Conservation (phyloP, 106 monocot species). For the Platanthera zijinensis region DNA sequence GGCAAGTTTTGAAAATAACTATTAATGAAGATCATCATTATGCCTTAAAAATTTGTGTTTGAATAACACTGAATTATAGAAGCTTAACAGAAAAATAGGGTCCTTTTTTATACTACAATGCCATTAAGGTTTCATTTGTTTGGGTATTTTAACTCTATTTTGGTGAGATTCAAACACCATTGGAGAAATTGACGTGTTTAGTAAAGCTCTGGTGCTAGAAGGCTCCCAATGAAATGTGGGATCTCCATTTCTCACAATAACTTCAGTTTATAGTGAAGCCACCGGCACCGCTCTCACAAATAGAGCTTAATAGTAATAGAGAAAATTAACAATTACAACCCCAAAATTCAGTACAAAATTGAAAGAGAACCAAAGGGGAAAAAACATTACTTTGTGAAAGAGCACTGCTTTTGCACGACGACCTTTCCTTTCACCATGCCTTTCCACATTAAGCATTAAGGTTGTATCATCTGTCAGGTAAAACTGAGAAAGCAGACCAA, state of each 20-base stretch:
- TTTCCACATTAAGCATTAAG: constrained; percentile 55
- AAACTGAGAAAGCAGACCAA: constrained; percentile 63
- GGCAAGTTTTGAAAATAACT: not conserved
- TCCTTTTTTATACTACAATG: no score
- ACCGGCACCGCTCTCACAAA: no score
- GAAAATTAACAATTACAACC: not conserved
- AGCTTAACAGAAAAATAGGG: no score
- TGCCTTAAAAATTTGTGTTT: not conserved
- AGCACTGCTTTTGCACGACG: constrained; percentile 47
- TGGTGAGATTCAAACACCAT: no score
- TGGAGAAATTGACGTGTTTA: no score
- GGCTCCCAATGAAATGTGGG: no score
- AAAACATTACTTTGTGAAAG: constrained; percentile 34
- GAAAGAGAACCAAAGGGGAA: not conserved
- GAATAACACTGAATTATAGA: no score
- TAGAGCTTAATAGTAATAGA: not conserved
- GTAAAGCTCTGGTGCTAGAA: no score
- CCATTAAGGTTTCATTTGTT: no score
- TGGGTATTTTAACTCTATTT: no score
- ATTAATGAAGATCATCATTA: not conserved
- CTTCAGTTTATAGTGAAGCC: no score
- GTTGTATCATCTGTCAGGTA: constrained; percentile 50
- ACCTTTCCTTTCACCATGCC: constrained; percentile 43
- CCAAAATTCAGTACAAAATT: not conserved
- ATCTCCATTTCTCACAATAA: no score